Conservation (phyloP, 345 rosid species). For the Angophora floribunda region DNA sequence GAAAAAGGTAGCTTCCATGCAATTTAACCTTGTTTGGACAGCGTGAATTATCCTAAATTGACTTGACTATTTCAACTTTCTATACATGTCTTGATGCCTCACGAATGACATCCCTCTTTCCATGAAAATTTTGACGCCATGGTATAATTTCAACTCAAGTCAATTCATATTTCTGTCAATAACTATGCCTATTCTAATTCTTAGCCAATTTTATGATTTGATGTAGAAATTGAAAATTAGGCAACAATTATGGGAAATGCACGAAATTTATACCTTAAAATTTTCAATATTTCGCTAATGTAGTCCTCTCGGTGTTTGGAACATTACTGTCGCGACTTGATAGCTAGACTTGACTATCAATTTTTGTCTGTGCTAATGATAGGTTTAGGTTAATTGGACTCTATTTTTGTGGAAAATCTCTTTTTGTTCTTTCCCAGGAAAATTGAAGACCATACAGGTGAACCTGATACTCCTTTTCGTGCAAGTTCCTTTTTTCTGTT, state of each 20-base stretch:
- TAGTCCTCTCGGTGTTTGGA: not conserved
- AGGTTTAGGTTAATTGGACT: not conserved
- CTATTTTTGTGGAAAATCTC: not conserved
- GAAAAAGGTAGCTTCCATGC: not conserved
- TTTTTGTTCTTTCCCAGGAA: not conserved
- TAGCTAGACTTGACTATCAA: not conserved
- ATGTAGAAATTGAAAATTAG: not conserved
- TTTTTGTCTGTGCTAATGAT: not conserved
- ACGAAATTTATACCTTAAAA: not conserved
- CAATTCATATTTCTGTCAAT: not conserved
- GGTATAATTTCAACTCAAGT: not conserved
- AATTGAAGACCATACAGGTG: not conserved
- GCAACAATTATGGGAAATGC: not conserved
- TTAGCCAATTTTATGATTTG: not conserved
- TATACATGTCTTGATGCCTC: not conserved
- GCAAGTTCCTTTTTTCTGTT: not conserved
- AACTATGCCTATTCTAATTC: not conserved
- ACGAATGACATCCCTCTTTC: not conserved
- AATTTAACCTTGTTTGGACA: not conserved
- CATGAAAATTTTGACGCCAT: not conserved
- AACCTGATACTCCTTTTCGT: not conserved
- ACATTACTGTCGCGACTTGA: not conserved
- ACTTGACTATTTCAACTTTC: not conserved
- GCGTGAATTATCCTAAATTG: not conserved
- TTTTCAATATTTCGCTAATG: not conserved